Conservation (phyloP, 441 rosid species). For the Adansonia madagascariensis region DNA sequence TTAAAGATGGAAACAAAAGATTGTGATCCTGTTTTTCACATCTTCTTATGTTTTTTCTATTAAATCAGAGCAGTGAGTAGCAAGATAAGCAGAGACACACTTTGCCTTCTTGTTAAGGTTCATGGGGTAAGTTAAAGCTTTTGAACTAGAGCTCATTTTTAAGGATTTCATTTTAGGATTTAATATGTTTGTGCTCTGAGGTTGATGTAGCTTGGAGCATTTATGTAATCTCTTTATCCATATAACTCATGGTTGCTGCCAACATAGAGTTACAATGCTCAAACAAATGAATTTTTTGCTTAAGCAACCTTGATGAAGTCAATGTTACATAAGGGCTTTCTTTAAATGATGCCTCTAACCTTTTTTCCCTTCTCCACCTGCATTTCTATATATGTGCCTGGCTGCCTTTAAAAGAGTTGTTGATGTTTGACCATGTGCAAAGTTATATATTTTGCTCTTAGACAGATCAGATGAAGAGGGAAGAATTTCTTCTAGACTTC, state of each 20-base stretch:
- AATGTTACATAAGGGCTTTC: background rate
- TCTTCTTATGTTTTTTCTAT: slow-evolving; percentile 9
- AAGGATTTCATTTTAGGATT: background rate
- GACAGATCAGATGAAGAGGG: background rate
- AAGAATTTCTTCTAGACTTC: background rate
- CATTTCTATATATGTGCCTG: background rate
- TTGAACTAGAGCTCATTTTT: slow-evolving; percentile 36
- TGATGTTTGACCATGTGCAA: slow-evolving; percentile 15
- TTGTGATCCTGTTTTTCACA: slow-evolving; percentile 19
- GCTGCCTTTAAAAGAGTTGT: background rate
- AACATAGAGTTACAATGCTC: background rate
- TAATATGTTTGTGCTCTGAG: slow-evolving; percentile 4
- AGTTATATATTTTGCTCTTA: slow-evolving; percentile 10
- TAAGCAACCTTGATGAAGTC: slow-evolving; percentile 15
- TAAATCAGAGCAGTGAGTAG: slow-evolving; percentile 72
- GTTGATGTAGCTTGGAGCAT: slow-evolving; percentile 3
- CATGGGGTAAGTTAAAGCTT: slow-evolving; percentile 54
- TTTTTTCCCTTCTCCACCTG: background rate
- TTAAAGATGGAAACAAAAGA: background rate
- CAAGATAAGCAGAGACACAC: slow-evolving; percentile 65
- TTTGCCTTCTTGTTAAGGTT: slow-evolving; percentile 71
- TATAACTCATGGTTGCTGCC: background rate
- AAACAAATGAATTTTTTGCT: slow-evolving; percentile 5
- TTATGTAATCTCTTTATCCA: background rate
- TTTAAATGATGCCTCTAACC: background rate